These are phyloP conservation scores for Plasmopara muralis DNA, from an alignment of 352 stramenopile genomes.

Conservation along the genomic window DNA sequence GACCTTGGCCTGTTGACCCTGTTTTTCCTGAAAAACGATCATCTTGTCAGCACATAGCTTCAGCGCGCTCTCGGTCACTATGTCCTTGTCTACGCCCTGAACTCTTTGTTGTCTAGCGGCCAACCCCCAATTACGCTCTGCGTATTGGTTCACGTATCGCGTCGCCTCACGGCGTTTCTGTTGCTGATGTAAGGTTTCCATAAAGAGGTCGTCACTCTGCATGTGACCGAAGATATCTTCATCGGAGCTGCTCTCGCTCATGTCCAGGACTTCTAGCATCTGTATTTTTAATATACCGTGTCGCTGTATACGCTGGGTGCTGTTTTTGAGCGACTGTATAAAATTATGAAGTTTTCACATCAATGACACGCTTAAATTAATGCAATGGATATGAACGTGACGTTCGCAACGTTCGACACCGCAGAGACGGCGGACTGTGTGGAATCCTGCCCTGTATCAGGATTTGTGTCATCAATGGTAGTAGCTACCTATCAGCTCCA, in stretches of 20 bases:
- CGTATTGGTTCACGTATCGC: constrained; percentile 31
- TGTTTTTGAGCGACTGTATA: neutral
- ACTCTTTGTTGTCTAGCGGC: constrained; percentile 23
- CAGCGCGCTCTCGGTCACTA: constrained; percentile 25
- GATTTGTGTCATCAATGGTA: constrained; percentile 58
- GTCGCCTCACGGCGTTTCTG: constrained; percentile 29
- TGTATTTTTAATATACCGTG: neutral
- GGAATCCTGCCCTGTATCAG: constrained; percentile 59
- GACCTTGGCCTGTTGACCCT: constrained; percentile 52
- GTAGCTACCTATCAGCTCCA: constrained; percentile 80
- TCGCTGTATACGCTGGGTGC: too few relatives aligned
- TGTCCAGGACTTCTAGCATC: constrained; percentile 12
- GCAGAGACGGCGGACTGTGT: constrained; percentile 79
- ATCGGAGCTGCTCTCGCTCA: constrained; percentile 25
- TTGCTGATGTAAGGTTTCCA: constrained; percentile 30
- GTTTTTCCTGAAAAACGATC: constrained; percentile 41
- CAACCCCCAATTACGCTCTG: constrained; percentile 34
- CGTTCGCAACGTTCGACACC: constrained; percentile 69
- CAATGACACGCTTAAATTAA: too few relatives aligned
- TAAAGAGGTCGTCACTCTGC: constrained; percentile 36
- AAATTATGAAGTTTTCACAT: too few relatives aligned
- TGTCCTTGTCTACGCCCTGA: constrained; percentile 18
- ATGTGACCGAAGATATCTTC: constrained; percentile 35
- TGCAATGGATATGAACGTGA: constrained; percentile 21
- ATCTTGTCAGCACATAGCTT: constrained; percentile 16